Evolutionary conservation across 2,329 filamentous ascomycete genomes (phyloP).

Genomic region (Peltaster fructicola): DNA sequence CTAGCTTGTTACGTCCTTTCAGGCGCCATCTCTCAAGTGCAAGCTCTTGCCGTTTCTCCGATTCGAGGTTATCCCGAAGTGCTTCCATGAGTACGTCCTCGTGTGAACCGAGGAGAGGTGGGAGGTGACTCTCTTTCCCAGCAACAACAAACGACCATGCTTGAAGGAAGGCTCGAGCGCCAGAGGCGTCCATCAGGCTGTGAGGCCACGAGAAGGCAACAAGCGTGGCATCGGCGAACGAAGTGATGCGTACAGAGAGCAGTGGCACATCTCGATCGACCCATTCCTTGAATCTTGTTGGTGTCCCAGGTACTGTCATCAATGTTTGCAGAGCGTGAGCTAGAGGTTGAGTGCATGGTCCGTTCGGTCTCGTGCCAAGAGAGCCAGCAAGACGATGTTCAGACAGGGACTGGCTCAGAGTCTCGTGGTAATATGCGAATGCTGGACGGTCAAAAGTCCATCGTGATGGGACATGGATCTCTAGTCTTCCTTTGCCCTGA

Average conservation of each 20-base stretch:
- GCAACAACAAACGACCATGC: slow-evolving; percentile 31
- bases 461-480: slow-evolving; percentile 1
- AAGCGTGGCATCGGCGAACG: slow-evolving; percentile 34
- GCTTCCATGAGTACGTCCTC: slow-evolving; percentile 21
- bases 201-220: slow-evolving; percentile 32
- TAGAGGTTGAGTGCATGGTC: background rate
- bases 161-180: slow-evolving; percentile 24
- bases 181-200: slow-evolving; percentile 31
- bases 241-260: slow-evolving; percentile 30
- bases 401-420: background rate
- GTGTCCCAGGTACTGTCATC: slow-evolving; percentile 4
- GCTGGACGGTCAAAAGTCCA: slow-evolving; percentile 1
- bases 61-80: slow-evolving; percentile 8
- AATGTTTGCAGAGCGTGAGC: background rate
- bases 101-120: slow-evolving; percentile 18
- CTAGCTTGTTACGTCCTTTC: slow-evolving; percentile 12
- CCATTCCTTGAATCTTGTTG: slow-evolving; percentile 23
- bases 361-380: background rate
- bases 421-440: slow-evolving; percentile 1
- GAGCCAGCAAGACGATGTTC: slow-evolving; percentile 1
- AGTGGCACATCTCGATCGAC: slow-evolving; percentile 27
- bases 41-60: background rate
- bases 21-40: background rate
- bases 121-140: slow-evolving; percentile 26
- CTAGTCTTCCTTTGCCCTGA: background rate